Percentiles rank a stretch among this genome's conserved stretches.
These are phyloP conservation scores for Penicillium sp. DNA, from an alignment of 2,329 filamentous ascomycete genomes.

Conservation along the genomic window DNA sequence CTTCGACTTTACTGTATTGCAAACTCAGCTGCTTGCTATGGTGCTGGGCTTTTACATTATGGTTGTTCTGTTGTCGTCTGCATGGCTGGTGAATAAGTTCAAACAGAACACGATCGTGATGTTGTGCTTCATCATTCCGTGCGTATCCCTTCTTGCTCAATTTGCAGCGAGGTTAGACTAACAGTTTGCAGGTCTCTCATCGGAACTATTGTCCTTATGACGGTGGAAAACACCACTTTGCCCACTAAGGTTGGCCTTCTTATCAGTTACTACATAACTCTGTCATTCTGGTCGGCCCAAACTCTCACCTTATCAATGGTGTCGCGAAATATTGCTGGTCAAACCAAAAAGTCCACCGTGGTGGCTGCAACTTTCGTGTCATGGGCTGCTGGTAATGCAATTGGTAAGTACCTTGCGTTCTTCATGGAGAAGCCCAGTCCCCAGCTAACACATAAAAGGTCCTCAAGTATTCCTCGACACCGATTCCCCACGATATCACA, in stretches of 20 bases:
- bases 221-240: constrained; percentile 53
- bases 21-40: constrained; percentile 71
- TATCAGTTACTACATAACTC: constrained; percentile 71
- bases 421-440: not conserved
- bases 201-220: constrained; percentile 71
- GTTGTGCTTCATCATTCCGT: constrained; percentile 65
- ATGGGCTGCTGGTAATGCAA: constrained; percentile 67
- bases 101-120: constrained; percentile 68
- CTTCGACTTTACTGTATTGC: constrained; percentile 63
- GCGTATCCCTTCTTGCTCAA: constrained; percentile 29
- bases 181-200: constrained; percentile 56
- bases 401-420: constrained; percentile 45
- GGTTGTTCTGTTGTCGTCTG: constrained; percentile 63
- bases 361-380: constrained; percentile 69
- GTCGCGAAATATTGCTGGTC: constrained; percentile 67
- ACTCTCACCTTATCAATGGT: constrained; percentile 66
- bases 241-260: constrained; percentile 65
- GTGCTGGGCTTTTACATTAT: constrained; percentile 73
- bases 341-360: constrained; percentile 69
- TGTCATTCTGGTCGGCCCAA: constrained; percentile 75
- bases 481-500: constrained; percentile 65
- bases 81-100: constrained; percentile 66
- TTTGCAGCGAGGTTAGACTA: not conserved
- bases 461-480: constrained; percentile 63
- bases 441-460: constrained; percentile 29